Percentiles rank a stretch among this genome's conserved stretches.
phyloP scores from a whole-genome alignment of 2,329 filamentous ascomycete species.

The Xylaria sp. region DNA sequence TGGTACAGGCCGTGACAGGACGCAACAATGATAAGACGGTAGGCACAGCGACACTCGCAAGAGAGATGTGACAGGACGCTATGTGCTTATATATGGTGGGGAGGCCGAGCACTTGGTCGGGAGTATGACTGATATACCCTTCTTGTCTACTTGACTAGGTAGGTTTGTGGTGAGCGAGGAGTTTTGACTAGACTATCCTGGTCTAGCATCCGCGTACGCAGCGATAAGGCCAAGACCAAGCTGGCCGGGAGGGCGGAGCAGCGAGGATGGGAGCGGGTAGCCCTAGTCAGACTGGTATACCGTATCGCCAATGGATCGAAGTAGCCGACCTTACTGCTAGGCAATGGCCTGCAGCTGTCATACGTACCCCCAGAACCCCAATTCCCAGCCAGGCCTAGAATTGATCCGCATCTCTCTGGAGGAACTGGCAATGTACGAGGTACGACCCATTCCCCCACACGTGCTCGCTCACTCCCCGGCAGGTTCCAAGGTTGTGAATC shows the following conservation, averaged over 20 bases:
- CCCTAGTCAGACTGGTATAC: conserved; percentile 14
- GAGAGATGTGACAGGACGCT: conserved; percentile 19
- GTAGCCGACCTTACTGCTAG: too few species aligned
- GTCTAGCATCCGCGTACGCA: conserved; percentile 9
- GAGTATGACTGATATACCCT: conserved; percentile 26
- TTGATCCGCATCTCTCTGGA: conserved; percentile 21
- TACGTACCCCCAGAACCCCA: conserved; percentile 4
- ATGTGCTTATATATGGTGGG: conserved; percentile 8
- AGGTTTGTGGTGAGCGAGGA: not conserved
- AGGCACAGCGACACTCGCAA: conserved; percentile 23
- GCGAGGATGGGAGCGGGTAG: conserved; percentile 15
- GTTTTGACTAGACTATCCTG: conserved; percentile 10
- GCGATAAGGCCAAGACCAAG: conserved; percentile 24
- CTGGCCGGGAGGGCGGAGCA: conserved; percentile 15
- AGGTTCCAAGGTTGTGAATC: too few species aligned
- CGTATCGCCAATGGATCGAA: conserved; percentile 23
- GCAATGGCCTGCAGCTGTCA: conserved; percentile 2
- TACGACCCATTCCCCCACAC: conserved; percentile 9
- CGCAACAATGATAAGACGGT: not conserved
- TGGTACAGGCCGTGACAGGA: conserved; percentile 20
- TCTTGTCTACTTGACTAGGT: conserved; percentile 14
- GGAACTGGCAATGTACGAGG: conserved; percentile 17
- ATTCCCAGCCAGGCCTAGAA: conserved; percentile 17
- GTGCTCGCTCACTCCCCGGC: conserved; percentile 26
- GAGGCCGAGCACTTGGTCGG: not conserved